A percentile compares a stretch with the other conserved stretches of the same genome.
phyloP scores from a whole-genome alignment of 73 alveolate species.

The Diophrys sp. region DNA sequence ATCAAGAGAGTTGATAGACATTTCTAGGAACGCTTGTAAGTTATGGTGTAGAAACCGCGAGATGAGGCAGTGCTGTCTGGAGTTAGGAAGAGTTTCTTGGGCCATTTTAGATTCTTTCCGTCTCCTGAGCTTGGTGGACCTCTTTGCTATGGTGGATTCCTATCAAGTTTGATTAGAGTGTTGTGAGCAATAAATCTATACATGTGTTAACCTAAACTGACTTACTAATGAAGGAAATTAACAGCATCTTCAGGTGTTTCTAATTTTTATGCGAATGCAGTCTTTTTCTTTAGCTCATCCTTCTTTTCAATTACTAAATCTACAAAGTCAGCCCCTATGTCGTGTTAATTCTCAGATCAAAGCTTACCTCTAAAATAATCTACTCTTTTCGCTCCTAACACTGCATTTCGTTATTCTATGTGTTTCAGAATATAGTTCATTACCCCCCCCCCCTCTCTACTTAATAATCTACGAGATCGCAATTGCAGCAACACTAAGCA shows the following conservation, averaged over 20 bases:
- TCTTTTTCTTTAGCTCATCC: not conserved
- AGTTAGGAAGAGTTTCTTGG: not conserved
- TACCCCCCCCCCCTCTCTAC: no score
- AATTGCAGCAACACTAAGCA: not conserved
- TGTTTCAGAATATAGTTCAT: not conserved
- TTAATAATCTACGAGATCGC: not conserved
- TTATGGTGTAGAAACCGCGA: not conserved
- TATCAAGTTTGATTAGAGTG: not conserved
- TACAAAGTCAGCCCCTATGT: not conserved
- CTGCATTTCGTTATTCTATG: not conserved
- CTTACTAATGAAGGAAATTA: not conserved
- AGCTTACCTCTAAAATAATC: not conserved
- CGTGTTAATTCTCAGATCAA: not conserved
- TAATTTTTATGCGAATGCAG: not conserved
- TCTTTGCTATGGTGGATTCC: not conserved
- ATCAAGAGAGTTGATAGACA: not conserved
- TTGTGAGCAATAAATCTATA: not conserved
- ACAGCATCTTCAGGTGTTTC: not conserved
- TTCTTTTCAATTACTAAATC: not conserved
- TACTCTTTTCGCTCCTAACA: not conserved
- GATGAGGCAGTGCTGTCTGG: not conserved
- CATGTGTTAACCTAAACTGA: not conserved
- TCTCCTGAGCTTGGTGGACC: no score
- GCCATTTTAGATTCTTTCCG: not conserved
- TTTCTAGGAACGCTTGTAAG: not conserved